Evolutionary conservation across 352 stramenopile genomes (phyloP).

Genomic region (Halophytophthora polymorphica): DNA sequence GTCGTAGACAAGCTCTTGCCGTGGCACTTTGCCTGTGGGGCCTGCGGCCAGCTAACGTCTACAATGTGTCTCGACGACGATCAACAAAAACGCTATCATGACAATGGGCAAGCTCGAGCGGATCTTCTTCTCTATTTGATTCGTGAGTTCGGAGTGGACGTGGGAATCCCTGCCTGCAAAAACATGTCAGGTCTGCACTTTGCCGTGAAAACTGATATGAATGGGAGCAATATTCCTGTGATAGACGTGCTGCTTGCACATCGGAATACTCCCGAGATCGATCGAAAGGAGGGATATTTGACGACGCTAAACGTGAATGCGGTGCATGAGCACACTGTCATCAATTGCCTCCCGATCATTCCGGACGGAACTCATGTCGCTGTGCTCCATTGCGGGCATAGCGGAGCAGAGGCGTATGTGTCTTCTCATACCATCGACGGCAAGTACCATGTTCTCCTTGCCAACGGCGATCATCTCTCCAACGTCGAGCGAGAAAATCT

Average conservation of each 20-base stretch:
- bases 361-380: constrained; percentile 22
- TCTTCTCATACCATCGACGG: constrained; percentile 39
- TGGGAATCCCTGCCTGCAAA: constrained; percentile 25
- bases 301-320: constrained; percentile 31
- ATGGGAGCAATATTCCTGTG: constrained; percentile 41
- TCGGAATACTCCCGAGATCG: not conserved
- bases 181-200: constrained; percentile 45
- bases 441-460: constrained; percentile 59
- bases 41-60: constrained; percentile 28
- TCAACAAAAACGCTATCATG: constrained; percentile 32
- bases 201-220: constrained; percentile 45
- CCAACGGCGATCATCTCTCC: constrained; percentile 38
- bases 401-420: constrained; percentile 35
- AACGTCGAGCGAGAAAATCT: constrained; percentile 40
- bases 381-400: constrained; percentile 5
- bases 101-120: constrained; percentile 38
- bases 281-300: not conserved
- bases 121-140: constrained; percentile 39
- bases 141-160: constrained; percentile 30
- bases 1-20: constrained; percentile 39
- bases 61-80: constrained; percentile 48
- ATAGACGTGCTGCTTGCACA: constrained; percentile 45
- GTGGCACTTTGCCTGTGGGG: constrained; percentile 67
- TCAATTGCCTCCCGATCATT: constrained; percentile 44
- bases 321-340: constrained; percentile 52